phyloP scores from a whole-genome alignment of 768 basidiomycete species.

The Amanita muscaria region DNA sequence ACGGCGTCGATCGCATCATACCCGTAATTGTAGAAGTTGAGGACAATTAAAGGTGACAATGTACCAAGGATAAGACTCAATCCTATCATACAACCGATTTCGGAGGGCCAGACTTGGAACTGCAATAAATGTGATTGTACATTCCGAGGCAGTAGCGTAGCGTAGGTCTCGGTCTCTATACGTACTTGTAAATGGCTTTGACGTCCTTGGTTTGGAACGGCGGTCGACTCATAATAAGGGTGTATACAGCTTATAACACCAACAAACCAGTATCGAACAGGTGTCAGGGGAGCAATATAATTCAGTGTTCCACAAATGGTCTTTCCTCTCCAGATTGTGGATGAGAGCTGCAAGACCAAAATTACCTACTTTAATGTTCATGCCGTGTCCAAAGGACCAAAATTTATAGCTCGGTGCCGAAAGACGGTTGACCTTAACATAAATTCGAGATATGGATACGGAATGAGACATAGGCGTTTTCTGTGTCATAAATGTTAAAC shows the following conservation, averaged over 20 bases:
- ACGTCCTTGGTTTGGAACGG: constrained; percentile 99
- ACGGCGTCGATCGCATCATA: constrained; percentile 11
- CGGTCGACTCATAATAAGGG: constrained; percentile 87
- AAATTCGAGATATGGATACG: too few species aligned
- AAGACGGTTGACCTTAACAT: too few species aligned
- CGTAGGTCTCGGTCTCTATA: too few species aligned
- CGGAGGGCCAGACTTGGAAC: too few species aligned
- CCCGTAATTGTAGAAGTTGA: constrained; percentile 12
- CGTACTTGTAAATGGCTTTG: constrained; percentile 89
- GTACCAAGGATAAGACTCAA: background rate
- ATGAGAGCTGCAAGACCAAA: constrained; percentile 96
- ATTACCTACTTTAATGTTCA: constrained; percentile 97
- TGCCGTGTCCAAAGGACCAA: too few species aligned
- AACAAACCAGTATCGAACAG: constrained; percentile 97
- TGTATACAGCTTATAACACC: constrained; percentile 97
- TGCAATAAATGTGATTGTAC: too few species aligned
- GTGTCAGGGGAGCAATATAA: constrained; percentile 97
- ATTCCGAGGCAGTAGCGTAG: too few species aligned
- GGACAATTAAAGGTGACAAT: background rate
- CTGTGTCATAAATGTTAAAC: too few species aligned
- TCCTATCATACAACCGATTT: background rate
- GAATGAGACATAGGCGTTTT: too few species aligned
- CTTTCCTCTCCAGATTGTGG: constrained; percentile 95
- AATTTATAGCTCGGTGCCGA: too few species aligned
- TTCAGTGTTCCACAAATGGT: constrained; percentile 99